Evolutionary conservation across 768 basidiomycete genomes (phyloP), one percentile per base, ranked within the genome.

Genomic region (Suillus subluteus): DNA sequence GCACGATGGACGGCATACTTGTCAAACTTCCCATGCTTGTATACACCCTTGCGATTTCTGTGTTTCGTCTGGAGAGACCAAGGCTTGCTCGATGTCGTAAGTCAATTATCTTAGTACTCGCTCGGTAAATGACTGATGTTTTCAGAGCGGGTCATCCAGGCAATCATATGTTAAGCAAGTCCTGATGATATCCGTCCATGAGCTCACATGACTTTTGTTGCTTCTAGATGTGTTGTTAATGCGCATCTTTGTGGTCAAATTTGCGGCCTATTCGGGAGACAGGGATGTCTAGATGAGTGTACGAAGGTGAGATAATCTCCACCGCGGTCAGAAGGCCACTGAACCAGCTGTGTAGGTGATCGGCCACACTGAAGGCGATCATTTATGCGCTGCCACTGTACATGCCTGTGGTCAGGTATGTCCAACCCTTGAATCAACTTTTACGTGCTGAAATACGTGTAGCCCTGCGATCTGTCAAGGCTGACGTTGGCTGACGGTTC

Each of bases 131-230:
- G 32, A n/a, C 18, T 62, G 18, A 58, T 65, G 16, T 35, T 30
- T 38, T 3, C 16, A 88, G 87, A n/a, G 88, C 87, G 40, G 88
- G 88, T 0, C 87, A 89, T 66, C 73, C 81, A 30, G 86, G 85
- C 16, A 78, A 76, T 13, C 87, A 89, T 68, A 80, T 87, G 88
- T 44, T 73, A 58, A 61, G 83, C 71, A 12, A 30, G 62, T 59
- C 30, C 7, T 16, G 15, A n/a, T n/a, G 8, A 16, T 46, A 13
- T 18, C 40, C 30, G 15, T 12, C 9, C 13, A 52, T 43, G 15
- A 35, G 3, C 4, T 63, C 3, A 35, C 16, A 41, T 56, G 16
- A 6, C 7, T 66, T 50, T 32, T 15, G 65, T 40, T 41, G 37
- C 9, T 43, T 54, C 30, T 63, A 90, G 88, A 65, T 90, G 88